Evolutionary conservation across 352 stramenopile species (phyloP).

Genomic region (Globisporangium takayamanum): DNA sequence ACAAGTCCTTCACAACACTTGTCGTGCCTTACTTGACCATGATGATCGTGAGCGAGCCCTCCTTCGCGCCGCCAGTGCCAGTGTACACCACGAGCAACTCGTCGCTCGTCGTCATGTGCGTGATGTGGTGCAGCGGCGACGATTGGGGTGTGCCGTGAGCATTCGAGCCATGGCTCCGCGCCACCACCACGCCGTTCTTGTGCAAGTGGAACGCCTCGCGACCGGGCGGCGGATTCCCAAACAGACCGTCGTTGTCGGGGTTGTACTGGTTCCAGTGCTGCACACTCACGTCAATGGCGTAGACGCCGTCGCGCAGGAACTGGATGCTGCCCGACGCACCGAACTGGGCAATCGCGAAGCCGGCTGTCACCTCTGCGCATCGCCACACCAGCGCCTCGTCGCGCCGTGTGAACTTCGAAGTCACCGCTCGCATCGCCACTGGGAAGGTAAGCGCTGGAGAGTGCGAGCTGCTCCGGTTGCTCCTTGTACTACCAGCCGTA

Average conservation of each 20-base stretch:
- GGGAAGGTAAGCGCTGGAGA: too few relatives aligned
- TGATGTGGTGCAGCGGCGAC: constrained; percentile 1
- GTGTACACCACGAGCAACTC: constrained; percentile 7
- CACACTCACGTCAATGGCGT: constrained; percentile 1
- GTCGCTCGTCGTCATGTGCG: not conserved
- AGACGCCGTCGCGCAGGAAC: constrained; percentile 2
- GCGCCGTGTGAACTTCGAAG: not conserved
- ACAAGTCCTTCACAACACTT: too few relatives aligned
- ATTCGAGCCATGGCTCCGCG: not conserved
- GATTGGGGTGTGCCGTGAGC: not conserved
- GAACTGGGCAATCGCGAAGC: not conserved
- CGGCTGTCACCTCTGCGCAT: too few relatives aligned
- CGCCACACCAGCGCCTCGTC: constrained; percentile 1
- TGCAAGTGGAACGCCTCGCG: constrained; percentile 1
- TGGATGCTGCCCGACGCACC: not conserved
- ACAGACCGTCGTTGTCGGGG: not conserved
- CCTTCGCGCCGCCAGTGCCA: constrained; percentile 3
- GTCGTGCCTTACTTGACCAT: constrained; percentile 10
- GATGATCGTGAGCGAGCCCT: constrained; percentile 18
- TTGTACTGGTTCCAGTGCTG: constrained; percentile 4
- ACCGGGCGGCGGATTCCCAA: not conserved
- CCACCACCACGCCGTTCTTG: constrained; percentile 2
- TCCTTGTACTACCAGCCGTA: too few relatives aligned
- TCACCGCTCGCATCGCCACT: not conserved
- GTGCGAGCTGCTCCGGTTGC: too few relatives aligned